Evolutionary conservation across 495 filamentous ascomycete genomes (phyloP), one percentile per base, ranked within the genome.

Genomic region (Immersiella caudata): DNA sequence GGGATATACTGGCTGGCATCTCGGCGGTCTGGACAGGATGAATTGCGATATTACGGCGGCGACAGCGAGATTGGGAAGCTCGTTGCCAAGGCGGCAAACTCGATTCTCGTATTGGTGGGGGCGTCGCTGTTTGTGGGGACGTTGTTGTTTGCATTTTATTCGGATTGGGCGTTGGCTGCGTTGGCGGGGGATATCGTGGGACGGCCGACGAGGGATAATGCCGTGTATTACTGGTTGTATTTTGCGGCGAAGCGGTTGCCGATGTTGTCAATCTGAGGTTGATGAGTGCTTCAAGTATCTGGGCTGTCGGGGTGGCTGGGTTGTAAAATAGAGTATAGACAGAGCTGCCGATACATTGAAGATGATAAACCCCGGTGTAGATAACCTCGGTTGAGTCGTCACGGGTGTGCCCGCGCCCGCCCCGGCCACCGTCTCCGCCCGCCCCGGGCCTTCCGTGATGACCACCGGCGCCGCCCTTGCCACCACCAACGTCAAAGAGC

Each of bases 191-290:
- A 71, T 40, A 26, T 73, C 64, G 69, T 64, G 20, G 76, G 76
- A 0, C 16, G 54, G 6, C 76, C 76, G 16, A 67, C 62, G 35
- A 8, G 26, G n/a, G 76, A 76, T 60, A 70, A 70, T 66, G 73
- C 72, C 21, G 55, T 65, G 54, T 70, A 77, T 67, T 79, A 76
- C 56, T 79, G 76, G 76, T 64, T 22, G 12, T 79, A 77, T 65
- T 74, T 77, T 67, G 56, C 71, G 29, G 74, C 75, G 20, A 78
- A 78, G 69, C 55, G 76, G 64, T 62, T 78, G 50, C 75, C 75
- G 0, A 69, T 78, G 64, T 70, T 75, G 22, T 72, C 69, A 7
- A 18, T 54, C 16, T 54, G n/a, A 54, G 33, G n/a, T n/a, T n/a
- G n/a, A n/a, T n/a, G n/a, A n/a, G n/a, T n/a, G n/a, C n/a, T n/a